Conservation (phyloP, 2,329 filamentous ascomycete species). For the Blumeria graminis region DNA sequence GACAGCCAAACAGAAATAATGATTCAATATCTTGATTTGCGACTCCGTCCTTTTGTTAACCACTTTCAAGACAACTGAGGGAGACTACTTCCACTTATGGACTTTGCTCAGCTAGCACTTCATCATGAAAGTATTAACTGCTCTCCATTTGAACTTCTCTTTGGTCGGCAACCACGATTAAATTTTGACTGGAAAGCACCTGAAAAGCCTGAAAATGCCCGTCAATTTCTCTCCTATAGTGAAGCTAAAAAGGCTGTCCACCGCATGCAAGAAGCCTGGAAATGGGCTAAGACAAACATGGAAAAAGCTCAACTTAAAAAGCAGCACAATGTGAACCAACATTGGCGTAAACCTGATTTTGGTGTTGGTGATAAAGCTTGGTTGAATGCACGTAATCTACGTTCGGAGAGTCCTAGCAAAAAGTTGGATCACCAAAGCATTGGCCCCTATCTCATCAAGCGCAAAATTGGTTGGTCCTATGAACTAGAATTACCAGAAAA, state of each 20-base stretch:
- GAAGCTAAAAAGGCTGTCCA: background rate
- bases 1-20: slow-evolving; percentile 7
- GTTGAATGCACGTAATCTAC: background rate
- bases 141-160: background rate
- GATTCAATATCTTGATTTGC: slow-evolving; percentile 6
- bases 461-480: background rate
- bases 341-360: background rate
- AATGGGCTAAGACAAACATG: background rate
- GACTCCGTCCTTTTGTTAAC: slow-evolving; percentile 2
- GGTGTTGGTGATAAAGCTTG: slow-evolving; percentile 2
- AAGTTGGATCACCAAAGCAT: background rate
- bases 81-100: background rate
- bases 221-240: background rate
- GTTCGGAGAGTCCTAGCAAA: background rate
- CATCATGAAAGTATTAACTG: background rate
- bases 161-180: background rate
- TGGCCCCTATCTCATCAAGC: background rate
- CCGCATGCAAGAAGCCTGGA: background rate
- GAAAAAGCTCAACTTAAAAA: background rate
- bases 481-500: background rate
- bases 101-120: background rate
- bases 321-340: background rate
- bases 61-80: background rate
- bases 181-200: background rate
- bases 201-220: background rate